Evolutionary conservation across 257 asterid species (phyloP).

Genomic region (Solanum dulcamara): DNA sequence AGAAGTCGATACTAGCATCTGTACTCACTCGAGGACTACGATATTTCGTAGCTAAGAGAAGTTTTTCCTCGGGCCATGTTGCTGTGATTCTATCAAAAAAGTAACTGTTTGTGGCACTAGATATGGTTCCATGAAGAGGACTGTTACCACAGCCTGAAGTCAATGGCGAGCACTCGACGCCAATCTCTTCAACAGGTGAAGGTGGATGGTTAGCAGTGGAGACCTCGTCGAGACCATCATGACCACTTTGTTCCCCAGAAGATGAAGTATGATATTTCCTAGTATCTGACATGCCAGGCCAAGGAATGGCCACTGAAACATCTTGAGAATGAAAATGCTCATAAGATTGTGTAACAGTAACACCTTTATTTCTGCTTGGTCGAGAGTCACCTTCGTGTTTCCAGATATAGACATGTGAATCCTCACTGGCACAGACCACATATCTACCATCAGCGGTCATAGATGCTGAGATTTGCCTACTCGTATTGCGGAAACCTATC

Average conservation of each 20-base stretch:
- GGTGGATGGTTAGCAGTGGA: constrained; percentile 34
- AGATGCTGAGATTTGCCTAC: constrained; percentile 93
- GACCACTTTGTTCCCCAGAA: constrained; percentile 1
- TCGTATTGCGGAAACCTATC: constrained; percentile 77
- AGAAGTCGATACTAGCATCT: background rate
- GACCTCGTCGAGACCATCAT: constrained; percentile 2
- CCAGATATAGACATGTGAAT: constrained; percentile 88
- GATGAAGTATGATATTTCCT: background rate
- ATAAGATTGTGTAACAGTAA: constrained; percentile 61
- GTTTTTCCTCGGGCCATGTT: constrained; percentile 92
- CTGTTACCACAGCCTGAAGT: constrained; percentile 44
- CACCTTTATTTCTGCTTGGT: constrained; percentile 70
- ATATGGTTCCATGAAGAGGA: constrained; percentile 46
- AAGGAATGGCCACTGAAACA: constrained; percentile 18
- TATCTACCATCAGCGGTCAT: constrained; percentile 72
- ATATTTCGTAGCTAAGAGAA: constrained; percentile 28
- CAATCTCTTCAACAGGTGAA: constrained; percentile 49
- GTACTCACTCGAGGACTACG: background rate
- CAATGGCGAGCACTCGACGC: constrained; percentile 34
- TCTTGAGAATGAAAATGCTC: constrained; percentile 44
- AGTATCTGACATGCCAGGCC: constrained; percentile 12
- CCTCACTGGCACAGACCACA: constrained; percentile 86
- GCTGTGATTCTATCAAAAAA: constrained; percentile 68
- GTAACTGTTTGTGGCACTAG: constrained; percentile 44
- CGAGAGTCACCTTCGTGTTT: constrained; percentile 73